Conservation (phyloP, 2,329 filamentous ascomycete species). For the Paracorniculantispora psalliotae region DNA sequence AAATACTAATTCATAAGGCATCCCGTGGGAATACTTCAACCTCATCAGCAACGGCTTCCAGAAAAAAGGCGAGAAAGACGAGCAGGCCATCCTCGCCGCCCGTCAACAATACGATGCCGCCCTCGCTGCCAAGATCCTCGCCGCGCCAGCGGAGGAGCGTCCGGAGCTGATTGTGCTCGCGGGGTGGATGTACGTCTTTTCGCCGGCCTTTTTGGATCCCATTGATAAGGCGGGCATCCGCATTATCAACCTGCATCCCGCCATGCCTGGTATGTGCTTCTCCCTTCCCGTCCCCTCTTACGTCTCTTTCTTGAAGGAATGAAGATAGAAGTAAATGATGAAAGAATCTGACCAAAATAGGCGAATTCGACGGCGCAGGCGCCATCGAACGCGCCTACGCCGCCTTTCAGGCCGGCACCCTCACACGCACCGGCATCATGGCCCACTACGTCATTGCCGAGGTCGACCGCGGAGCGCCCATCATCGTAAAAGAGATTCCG, state of each 20-base stretch:
- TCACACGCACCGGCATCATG: slow-evolving; percentile 79
- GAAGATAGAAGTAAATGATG: too few relatives aligned
- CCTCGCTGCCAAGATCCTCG: slow-evolving; percentile 62
- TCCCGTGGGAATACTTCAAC: slow-evolving; percentile 78
- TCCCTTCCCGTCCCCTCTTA: background rate
- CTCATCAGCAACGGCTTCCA: slow-evolving; percentile 66
- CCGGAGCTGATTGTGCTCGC: slow-evolving; percentile 77
- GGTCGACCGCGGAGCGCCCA: slow-evolving; percentile 74
- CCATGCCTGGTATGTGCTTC: slow-evolving; percentile 22
- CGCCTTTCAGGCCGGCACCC: slow-evolving; percentile 60
- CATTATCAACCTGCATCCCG: slow-evolving; percentile 79
- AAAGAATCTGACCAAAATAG: slow-evolving; percentile 24
- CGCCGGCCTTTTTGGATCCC: slow-evolving; percentile 63
- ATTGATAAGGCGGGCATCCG: slow-evolving; percentile 56
- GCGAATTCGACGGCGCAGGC: slow-evolving; percentile 69
- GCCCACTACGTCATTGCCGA: slow-evolving; percentile 77
- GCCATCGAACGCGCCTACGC: slow-evolving; percentile 76
- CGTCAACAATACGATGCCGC: slow-evolving; percentile 70
- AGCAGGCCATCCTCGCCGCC: slow-evolving; percentile 47
- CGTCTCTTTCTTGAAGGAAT: too few relatives aligned
- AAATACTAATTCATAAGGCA: slow-evolving; percentile 31
- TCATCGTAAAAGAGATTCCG: slow-evolving; percentile 65
- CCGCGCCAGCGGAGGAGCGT: slow-evolving; percentile 35
- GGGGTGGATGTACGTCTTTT: slow-evolving; percentile 85
- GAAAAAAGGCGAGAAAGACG: slow-evolving; percentile 55